These are phyloP conservation scores for Plantago lanceolata DNA, from an alignment of 305 asterid genomes.

Conservation along the genomic window DNA sequence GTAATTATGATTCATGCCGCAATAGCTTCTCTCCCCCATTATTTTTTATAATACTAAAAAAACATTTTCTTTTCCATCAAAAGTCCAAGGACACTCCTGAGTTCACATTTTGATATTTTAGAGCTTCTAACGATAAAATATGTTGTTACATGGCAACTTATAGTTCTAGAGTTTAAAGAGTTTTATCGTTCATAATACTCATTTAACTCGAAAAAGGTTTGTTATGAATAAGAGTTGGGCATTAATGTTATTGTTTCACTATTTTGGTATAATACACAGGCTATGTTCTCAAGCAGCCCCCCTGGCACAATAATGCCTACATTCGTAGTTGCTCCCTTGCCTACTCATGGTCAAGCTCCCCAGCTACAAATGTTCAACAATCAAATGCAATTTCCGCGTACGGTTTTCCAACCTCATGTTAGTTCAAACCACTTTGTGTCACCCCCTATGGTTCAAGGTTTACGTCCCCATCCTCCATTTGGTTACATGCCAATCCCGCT, in stretches of 20 bases:
- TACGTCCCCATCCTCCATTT: conserved; percentile 31
- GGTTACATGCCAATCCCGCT: conserved; percentile 23
- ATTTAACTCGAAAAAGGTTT: too few relatives aligned
- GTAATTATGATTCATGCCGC: conserved; percentile 23
- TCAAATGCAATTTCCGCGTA: conserved; percentile 47
- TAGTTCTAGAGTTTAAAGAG: too few relatives aligned
- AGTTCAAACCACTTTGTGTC: not conserved
- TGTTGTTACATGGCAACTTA: too few relatives aligned
- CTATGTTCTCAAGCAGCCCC: conserved; percentile 52
- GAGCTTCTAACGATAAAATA: too few relatives aligned
- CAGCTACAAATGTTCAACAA: conserved; percentile 56
- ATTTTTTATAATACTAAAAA: not conserved
- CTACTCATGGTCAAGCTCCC: conserved; percentile 48
- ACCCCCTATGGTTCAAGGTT: not conserved
- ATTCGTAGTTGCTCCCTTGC: conserved; percentile 48
- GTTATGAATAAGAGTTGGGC: not conserved
- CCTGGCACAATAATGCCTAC: conserved; percentile 40
- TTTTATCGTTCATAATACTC: too few relatives aligned
- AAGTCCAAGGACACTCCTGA: too few relatives aligned
- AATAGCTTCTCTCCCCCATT: not conserved
- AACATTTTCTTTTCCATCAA: not conserved
- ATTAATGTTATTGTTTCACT: not conserved
- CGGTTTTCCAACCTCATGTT: conserved; percentile 47
- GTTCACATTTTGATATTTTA: too few relatives aligned
- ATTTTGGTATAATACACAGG: conserved; percentile 30